phyloP scores from a whole-genome alignment of 108 stramenopile species.

The Cyclotella kingstonii region DNA sequence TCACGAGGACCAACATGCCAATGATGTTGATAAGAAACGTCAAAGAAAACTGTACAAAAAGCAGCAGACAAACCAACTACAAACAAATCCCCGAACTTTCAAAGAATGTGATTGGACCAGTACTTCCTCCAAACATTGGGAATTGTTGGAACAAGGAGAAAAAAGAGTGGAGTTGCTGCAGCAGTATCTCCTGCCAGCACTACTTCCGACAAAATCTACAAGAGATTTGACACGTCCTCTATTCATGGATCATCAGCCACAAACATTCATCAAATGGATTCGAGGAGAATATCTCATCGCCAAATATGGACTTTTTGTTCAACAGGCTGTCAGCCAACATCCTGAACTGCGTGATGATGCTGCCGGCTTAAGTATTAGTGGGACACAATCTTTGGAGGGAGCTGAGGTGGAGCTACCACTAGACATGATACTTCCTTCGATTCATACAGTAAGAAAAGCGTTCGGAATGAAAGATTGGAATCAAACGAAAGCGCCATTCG shows the following conservation, averaged over 20 bases:
- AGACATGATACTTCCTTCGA: slow-evolving; percentile 43
- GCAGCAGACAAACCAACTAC: slow-evolving; percentile 25
- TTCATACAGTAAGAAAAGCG: slow-evolving; percentile 49
- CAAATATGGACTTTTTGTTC: slow-evolving; percentile 53
- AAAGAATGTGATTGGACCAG: neutral
- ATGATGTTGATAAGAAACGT: too few species aligned
- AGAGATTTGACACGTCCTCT: slow-evolving; percentile 47
- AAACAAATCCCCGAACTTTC: too few species aligned
- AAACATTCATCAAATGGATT: slow-evolving; percentile 63
- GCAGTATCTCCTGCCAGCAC: slow-evolving; percentile 56
- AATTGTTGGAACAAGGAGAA: slow-evolving; percentile 5
- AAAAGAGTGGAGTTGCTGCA: slow-evolving; percentile 49
- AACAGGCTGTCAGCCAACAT: slow-evolving; percentile 29
- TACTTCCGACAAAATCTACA: slow-evolving; percentile 56
- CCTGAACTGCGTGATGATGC: slow-evolving; percentile 58
- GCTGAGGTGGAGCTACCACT: slow-evolving; percentile 21
- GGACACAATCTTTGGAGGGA: slow-evolving; percentile 16
- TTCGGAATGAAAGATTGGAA: slow-evolving; percentile 70
- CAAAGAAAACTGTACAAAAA: too few species aligned
- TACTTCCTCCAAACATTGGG: neutral
- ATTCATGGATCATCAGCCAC: slow-evolving; percentile 24
- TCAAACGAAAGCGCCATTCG: slow-evolving; percentile 26
- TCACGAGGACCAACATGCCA: too few species aligned
- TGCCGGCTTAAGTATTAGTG: slow-evolving; percentile 34
- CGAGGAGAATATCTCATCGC: slow-evolving; percentile 71